phyloP scores from a whole-genome alignment of 805 yeast species.

The Starmerella khaoyaiensis region DNA sequence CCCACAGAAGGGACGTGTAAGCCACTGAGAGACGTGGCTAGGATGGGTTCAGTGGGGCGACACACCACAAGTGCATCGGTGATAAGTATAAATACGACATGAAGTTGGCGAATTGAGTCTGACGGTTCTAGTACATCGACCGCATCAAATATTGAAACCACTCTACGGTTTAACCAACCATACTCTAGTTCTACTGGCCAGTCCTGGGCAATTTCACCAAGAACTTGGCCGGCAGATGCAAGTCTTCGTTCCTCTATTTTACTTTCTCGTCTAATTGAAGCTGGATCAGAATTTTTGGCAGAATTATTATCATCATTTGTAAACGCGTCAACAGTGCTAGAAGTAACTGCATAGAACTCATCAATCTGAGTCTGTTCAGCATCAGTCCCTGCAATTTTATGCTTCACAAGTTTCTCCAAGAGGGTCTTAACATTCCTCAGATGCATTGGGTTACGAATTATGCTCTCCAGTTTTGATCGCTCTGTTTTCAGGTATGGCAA shows the following conservation, averaged over 20 bases:
- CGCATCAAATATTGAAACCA: conserved; percentile 59
- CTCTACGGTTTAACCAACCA: conserved; percentile 79
- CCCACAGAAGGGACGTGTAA: conserved; percentile 47
- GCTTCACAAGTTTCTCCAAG: conserved; percentile 44
- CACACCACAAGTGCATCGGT: conserved; percentile 66
- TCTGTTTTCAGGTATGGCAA: conserved; percentile 24
- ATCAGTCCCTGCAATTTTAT: conserved; percentile 34
- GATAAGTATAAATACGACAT: conserved; percentile 59
- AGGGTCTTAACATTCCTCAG: conserved; percentile 58
- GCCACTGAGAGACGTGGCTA: conserved; percentile 24
- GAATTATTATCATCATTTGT: conserved; percentile 25
- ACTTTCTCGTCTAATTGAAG: background rate
- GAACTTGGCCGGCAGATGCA: conserved; percentile 46
- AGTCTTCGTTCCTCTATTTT: background rate
- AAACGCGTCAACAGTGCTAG: conserved; percentile 65
- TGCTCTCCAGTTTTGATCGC: conserved; percentile 36
- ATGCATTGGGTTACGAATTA: conserved; percentile 59
- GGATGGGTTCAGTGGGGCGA: conserved; percentile 35
- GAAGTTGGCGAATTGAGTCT: conserved; percentile 22
- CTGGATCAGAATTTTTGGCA: conserved; percentile 38
- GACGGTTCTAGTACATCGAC: conserved; percentile 26
- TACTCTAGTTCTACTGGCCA: conserved; percentile 84
- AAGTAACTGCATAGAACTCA: conserved; percentile 37
- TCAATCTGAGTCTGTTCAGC: conserved; percentile 26
- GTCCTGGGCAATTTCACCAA: conserved; percentile 67